phyloP scores from a whole-genome alignment of 768 basidiomycete genomes.

The Lentinula sp. region DNA sequence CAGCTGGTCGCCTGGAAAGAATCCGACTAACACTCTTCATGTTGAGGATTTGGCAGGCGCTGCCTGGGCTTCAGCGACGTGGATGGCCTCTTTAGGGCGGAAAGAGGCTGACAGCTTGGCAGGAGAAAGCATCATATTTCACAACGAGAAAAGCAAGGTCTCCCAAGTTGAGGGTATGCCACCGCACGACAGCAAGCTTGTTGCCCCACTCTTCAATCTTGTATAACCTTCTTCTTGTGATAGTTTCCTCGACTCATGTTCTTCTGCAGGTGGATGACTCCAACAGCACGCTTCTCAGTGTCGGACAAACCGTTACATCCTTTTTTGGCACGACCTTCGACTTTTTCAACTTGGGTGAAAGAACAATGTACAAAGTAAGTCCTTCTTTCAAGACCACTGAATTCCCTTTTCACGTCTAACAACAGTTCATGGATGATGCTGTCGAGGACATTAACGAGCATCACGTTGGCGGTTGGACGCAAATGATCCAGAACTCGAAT shows the following conservation, averaged over 20 bases:
- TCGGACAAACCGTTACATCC: slow-evolving; percentile 59
- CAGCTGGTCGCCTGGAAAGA: slow-evolving; percentile 78
- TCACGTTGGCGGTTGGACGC: slow-evolving; percentile 77
- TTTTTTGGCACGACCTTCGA: slow-evolving; percentile 78
- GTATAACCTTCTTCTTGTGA: slow-evolving; percentile 28
- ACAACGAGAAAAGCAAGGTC: slow-evolving; percentile 66
- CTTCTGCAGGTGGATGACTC: slow-evolving; percentile 63
- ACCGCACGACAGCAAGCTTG: slow-evolving; percentile 45
- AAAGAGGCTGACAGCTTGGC: slow-evolving; percentile 57
- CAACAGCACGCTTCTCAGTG: slow-evolving; percentile 59
- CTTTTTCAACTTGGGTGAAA: slow-evolving; percentile 69
- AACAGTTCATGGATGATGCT: slow-evolving; percentile 55
- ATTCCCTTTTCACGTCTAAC: neutral
- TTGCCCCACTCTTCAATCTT: slow-evolving; percentile 80
- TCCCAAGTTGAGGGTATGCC: slow-evolving; percentile 59
- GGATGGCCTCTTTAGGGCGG: slow-evolving; percentile 65
- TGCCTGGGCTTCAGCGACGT: slow-evolving; percentile 68
- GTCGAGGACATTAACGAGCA: slow-evolving; percentile 83
- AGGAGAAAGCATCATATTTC: slow-evolving; percentile 60
- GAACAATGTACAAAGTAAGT: slow-evolving; percentile 58
- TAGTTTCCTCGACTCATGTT: neutral
- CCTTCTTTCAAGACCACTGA: neutral
- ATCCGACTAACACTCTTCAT: slow-evolving; percentile 72
- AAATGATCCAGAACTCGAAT: slow-evolving; percentile 67
- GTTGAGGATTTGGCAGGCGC: slow-evolving; percentile 75